phyloP scores from a whole-genome alignment of 2,329 filamentous ascomycete species.

The Apiospora malaysiana region DNA sequence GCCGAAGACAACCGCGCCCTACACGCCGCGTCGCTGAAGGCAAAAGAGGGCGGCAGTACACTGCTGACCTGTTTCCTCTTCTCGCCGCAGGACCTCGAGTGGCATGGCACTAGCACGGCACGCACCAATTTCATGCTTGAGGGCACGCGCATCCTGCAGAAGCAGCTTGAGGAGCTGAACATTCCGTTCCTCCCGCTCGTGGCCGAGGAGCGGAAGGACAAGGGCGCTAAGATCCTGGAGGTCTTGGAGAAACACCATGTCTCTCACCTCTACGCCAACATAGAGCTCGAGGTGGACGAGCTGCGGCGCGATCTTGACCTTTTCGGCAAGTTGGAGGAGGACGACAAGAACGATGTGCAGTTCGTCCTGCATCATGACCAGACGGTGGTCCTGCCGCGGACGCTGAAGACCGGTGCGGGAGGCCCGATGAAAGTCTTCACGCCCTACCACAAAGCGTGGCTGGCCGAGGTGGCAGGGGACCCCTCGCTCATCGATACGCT shows the following conservation, averaged over 20 bases:
- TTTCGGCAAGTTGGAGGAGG: slow-evolving; percentile 26
- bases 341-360: slow-evolving; percentile 6
- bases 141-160: slow-evolving; percentile 28
- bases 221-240: slow-evolving; percentile 27
- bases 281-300: slow-evolving; percentile 37
- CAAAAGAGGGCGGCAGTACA: slow-evolving; percentile 24
- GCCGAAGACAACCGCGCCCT: slow-evolving; percentile 34
- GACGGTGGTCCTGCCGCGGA: slow-evolving; percentile 31
- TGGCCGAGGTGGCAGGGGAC: slow-evolving; percentile 49
- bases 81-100: slow-evolving; percentile 33
- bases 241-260: slow-evolving; percentile 29
- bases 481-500: slow-evolving; percentile 53
- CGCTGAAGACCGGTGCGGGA: slow-evolving; percentile 29
- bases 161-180: slow-evolving; percentile 28
- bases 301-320: slow-evolving; percentile 33
- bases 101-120: slow-evolving; percentile 34
- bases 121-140: slow-evolving; percentile 34
- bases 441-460: slow-evolving; percentile 35
- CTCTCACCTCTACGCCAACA: slow-evolving; percentile 33
- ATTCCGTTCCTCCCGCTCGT: slow-evolving; percentile 33
- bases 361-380: slow-evolving; percentile 33
- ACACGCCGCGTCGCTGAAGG: slow-evolving; percentile 30
- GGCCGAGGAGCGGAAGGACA: slow-evolving; percentile 28
- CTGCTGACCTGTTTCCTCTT: slow-evolving; percentile 33
- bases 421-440: slow-evolving; percentile 34